Conservation (phyloP, 2,329 filamentous ascomycete genomes). For the Verruconis gallopava region DNA sequence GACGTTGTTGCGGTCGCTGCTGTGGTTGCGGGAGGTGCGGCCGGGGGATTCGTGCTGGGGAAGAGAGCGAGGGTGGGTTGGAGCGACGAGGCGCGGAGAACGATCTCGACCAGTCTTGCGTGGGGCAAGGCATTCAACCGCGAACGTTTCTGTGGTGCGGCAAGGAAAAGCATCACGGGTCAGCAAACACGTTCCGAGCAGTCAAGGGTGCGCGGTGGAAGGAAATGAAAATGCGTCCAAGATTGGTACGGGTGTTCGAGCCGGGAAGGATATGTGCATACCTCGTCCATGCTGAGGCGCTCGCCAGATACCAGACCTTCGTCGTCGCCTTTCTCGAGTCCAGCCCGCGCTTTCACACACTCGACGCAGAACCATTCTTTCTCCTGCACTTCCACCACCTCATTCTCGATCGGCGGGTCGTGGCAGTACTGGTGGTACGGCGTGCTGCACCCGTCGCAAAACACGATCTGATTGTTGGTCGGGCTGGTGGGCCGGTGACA, state of each 20-base stretch:
- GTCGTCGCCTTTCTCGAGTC: conserved; percentile 14
- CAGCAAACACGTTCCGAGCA: too few relatives aligned
- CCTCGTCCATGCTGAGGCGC: conserved; percentile 5
- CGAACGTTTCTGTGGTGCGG: conserved; percentile 39
- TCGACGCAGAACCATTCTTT: conserved; percentile 57
- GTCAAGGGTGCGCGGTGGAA: too few relatives aligned
- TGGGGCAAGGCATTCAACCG: conserved; percentile 52
- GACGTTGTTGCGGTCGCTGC: background rate
- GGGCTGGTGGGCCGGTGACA: conserved; percentile 63
- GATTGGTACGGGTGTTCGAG: too few relatives aligned
- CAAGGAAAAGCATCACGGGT: too few relatives aligned
- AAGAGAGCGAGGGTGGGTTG: conserved; percentile 57
- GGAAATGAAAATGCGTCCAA: background rate
- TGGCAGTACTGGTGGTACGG: conserved; percentile 77
- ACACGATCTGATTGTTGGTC: conserved; percentile 66
- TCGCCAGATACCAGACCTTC: conserved; percentile 15
- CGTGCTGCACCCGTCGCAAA: conserved; percentile 69
- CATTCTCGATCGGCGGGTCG: conserved; percentile 57
- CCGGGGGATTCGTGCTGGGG: too few relatives aligned
- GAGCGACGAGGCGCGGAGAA: conserved; percentile 47
- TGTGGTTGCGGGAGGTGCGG: background rate
- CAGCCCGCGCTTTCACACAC: conserved; percentile 1
- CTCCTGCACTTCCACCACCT: conserved; percentile 51
- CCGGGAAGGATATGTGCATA: background rate
- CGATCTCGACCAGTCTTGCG: conserved; percentile 48